Conservation (phyloP, 345 rosid species). For the Hevea brasiliensis region DNA sequence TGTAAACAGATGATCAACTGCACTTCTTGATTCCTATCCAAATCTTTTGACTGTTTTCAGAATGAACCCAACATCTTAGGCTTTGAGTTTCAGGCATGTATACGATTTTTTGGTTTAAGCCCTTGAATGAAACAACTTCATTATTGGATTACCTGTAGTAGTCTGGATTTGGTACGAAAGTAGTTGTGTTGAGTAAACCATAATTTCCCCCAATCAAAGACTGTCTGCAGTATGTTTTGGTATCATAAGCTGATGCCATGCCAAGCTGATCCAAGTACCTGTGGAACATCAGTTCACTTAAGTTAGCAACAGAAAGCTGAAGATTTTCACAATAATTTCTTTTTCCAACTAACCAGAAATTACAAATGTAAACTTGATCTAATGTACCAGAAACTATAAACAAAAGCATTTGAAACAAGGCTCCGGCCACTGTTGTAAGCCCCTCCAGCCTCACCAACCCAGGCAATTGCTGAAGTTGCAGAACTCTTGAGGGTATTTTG, state of each 20-base stretch:
- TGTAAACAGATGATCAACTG: neutral
- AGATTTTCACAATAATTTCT: neutral
- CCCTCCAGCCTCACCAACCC: constrained; percentile 98
- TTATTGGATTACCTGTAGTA: constrained; percentile 48
- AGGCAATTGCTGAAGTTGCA: constrained; percentile 55
- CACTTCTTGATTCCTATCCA: neutral
- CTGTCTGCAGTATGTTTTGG: constrained; percentile 93
- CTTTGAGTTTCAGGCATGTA: neutral
- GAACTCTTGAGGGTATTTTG: constrained; percentile 52
- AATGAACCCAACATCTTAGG: neutral
- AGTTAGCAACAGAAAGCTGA: neutral
- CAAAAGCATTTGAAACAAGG: constrained; percentile 80
- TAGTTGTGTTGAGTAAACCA: constrained; percentile 71
- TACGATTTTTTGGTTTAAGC: neutral
- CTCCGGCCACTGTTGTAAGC: constrained; percentile 90
- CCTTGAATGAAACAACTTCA: neutral
- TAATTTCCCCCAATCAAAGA: constrained; percentile 86
- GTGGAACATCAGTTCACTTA: constrained; percentile 18
- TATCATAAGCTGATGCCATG: constrained; percentile 63
- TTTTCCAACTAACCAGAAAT: constrained; percentile 57
- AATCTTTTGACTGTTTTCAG: neutral
- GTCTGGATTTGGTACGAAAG: constrained; percentile 89
- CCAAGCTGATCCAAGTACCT: constrained; percentile 97
- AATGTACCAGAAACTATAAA: constrained; percentile 84
- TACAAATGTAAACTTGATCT: constrained; percentile 40